These are phyloP conservation scores for Metarhizium anisopliae DNA, from an alignment of 2,329 filamentous ascomycete genomes.

Conservation along the genomic window DNA sequence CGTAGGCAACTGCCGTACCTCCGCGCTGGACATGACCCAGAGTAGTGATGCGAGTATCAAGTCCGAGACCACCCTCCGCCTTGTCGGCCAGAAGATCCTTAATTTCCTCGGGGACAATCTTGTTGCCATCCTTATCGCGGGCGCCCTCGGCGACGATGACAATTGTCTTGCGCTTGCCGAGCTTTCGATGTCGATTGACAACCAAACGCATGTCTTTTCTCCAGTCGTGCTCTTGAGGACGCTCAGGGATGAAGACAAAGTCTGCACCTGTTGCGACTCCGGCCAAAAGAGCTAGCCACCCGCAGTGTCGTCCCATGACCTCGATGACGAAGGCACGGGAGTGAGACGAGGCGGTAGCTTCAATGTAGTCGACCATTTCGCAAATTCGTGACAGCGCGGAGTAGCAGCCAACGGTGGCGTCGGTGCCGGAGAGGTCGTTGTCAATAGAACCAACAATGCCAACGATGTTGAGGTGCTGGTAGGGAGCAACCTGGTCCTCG, in stretches of 20 bases:
- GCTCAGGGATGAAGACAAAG: slow-evolving; percentile 95
- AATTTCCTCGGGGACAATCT: slow-evolving; percentile 72
- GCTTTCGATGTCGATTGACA: slow-evolving; percentile 69
- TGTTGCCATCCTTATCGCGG: slow-evolving; percentile 72
- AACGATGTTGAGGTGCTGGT: slow-evolving; percentile 87
- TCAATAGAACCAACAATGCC: slow-evolving; percentile 95
- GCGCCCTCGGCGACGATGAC: slow-evolving; percentile 97
- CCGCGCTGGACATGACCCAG: slow-evolving; percentile 96
- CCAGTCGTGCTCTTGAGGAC: slow-evolving; percentile 82
- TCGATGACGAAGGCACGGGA: slow-evolving; percentile 95
- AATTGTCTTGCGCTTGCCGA: slow-evolving; percentile 95
- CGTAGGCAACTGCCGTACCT: slow-evolving; percentile 85
- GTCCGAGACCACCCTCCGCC: slow-evolving; percentile 53
- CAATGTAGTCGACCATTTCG: slow-evolving; percentile 92
- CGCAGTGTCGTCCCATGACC: slow-evolving; percentile 97
- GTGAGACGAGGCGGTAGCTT: slow-evolving; percentile 89
- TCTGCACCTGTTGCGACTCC: slow-evolving; percentile 92
- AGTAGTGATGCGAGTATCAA: slow-evolving; percentile 92
- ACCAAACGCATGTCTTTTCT: slow-evolving; percentile 76
- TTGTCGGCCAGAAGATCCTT: slow-evolving; percentile 79
- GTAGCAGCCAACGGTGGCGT: slow-evolving; percentile 95
- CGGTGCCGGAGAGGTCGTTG: slow-evolving; percentile 94
- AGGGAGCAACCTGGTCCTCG: slow-evolving; percentile 61
- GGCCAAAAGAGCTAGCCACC: slow-evolving; percentile 94
- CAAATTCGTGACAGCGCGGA: slow-evolving; percentile 89